Base-by-base conservation (phyloP, 257 asterid species). In the Lavandula angustifolia region DNA sequence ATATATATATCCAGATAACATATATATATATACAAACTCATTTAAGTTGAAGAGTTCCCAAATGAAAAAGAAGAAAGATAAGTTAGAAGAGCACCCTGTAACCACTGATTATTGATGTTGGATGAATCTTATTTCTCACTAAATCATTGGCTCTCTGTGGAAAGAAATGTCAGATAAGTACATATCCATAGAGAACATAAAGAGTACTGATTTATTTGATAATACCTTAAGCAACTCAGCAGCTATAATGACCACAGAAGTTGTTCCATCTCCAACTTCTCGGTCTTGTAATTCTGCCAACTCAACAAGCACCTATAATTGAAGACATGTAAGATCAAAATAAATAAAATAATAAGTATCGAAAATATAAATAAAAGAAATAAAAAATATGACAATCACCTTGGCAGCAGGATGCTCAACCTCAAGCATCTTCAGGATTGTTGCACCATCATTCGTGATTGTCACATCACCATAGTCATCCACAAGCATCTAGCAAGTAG, bases 361-460 rank as follows among this genome's bases (percentile, higher is more conserved):
- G 12, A 37, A 33, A 22, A 1, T 0, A 10, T 33, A 29, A 11
- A 12, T 14, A 13, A 52, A 22, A 64, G 3, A 12, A 44, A 54
- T 22, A 22, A 22, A 2, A 33, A 6, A 34, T 60, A 2, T 10
- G 62, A 5, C n/a, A 31, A 62, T 59, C 61, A 94, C 99, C 97
- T 94, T 94, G 60, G 97, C 97, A 76, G 99, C 95, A 46, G 99
- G 98, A 77, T 94, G 99, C 84, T 94, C 96, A 62, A 90, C 99
- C 74, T 94, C 98, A 54, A 94, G 84, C 99, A 94, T 85, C 81
- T 73, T 94, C 74, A 94, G 75, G 70, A 90, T 94, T 0, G 99
- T 90, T 13, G 99, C 99, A 73, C 99, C 99, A 79, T 94, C 99
- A 66, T 87, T 94, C n/a, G 97, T 94, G 66, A 94, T 94, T 5